Evolutionary conservation across 2,329 filamentous ascomycete genomes (phyloP).

Genomic region (Arthroderma sp.): DNA sequence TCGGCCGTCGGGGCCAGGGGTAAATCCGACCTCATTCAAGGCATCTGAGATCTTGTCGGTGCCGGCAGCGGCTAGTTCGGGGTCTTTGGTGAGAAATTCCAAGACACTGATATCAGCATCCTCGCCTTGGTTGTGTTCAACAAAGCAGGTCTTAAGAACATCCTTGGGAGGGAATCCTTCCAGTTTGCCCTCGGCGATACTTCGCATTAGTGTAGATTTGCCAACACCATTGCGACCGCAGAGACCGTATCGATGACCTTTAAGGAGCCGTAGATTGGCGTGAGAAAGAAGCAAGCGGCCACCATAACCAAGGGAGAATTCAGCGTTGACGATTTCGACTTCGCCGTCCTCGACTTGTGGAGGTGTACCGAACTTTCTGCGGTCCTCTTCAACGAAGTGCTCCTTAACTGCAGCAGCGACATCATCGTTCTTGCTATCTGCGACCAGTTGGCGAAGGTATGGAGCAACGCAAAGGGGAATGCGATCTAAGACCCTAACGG

Average conservation of each 20-base stretch:
- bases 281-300: constrained; percentile 94
- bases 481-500: constrained; percentile 63
- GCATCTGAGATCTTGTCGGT: constrained; percentile 70
- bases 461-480: constrained; percentile 56
- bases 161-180: constrained; percentile 93
- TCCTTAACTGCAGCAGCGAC: constrained; percentile 63
- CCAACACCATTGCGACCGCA: constrained; percentile 94
- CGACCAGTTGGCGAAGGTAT: constrained; percentile 61
- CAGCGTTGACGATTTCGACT: constrained; percentile 90
- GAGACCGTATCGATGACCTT: constrained; percentile 93
- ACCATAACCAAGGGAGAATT: constrained; percentile 94
- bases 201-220: constrained; percentile 98
- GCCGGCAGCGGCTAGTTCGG: constrained; percentile 66
- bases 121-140: constrained; percentile 98
- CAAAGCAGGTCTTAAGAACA: constrained; percentile 87
- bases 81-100: constrained; percentile 83
- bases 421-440: constrained; percentile 46
- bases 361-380: constrained; percentile 72
- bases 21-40: constrained; percentile 86
- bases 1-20: constrained; percentile 71
- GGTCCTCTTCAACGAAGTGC: constrained; percentile 70
- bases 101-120: constrained; percentile 93
- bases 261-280: constrained; percentile 85
- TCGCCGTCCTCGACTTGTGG: constrained; percentile 84
- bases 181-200: constrained; percentile 87